phyloP scores from a whole-genome alignment of 495 filamentous ascomycete genomes.

The Neurospora hispaniola region DNA sequence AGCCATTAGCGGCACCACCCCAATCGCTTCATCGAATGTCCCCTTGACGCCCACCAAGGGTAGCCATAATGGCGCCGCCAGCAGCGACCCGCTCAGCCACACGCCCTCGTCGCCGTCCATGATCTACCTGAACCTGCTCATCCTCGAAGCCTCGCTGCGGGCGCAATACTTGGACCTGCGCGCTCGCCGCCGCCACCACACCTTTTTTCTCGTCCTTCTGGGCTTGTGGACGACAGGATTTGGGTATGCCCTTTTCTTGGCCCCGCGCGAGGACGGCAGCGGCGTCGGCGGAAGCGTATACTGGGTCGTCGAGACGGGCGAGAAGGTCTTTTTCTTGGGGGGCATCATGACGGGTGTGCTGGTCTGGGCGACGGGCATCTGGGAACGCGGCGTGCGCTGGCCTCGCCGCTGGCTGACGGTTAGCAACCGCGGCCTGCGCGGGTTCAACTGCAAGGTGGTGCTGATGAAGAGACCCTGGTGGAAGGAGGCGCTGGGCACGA shows the following conservation, averaged over 20 bases:
- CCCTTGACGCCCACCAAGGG: constrained; percentile 31
- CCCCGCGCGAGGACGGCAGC: constrained; percentile 79
- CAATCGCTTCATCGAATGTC: constrained; percentile 20
- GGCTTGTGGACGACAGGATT: constrained; percentile 72
- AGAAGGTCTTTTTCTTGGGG: constrained; percentile 80
- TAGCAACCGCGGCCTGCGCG: constrained; percentile 79
- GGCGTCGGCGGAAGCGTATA: constrained; percentile 89
- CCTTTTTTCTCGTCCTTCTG: constrained; percentile 81
- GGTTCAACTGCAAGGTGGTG: constrained; percentile 92
- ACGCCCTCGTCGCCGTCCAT: constrained; percentile 86
- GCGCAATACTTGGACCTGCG: constrained; percentile 85
- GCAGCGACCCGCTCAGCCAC: constrained; percentile 63
- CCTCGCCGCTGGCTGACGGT: constrained; percentile 81
- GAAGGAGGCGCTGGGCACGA: constrained; percentile 58
- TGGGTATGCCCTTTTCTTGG: constrained; percentile 75
- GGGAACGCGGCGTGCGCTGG: constrained; percentile 91
- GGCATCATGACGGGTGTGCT: constrained; percentile 73
- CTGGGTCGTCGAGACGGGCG: constrained; percentile 81
- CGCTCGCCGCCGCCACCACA: constrained; percentile 81
- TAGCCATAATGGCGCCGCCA: background rate
- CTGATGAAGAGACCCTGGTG: constrained; percentile 75
- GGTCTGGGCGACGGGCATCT: constrained; percentile 89
- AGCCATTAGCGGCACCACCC: constrained; percentile 26
- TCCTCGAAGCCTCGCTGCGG: constrained; percentile 89
- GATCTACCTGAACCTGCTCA: constrained; percentile 95